Percentiles rank a stretch among this genome's conserved stretches.
phyloP scores from a whole-genome alignment of 75 land plant genomes.

The Picea glauca region DNA sequence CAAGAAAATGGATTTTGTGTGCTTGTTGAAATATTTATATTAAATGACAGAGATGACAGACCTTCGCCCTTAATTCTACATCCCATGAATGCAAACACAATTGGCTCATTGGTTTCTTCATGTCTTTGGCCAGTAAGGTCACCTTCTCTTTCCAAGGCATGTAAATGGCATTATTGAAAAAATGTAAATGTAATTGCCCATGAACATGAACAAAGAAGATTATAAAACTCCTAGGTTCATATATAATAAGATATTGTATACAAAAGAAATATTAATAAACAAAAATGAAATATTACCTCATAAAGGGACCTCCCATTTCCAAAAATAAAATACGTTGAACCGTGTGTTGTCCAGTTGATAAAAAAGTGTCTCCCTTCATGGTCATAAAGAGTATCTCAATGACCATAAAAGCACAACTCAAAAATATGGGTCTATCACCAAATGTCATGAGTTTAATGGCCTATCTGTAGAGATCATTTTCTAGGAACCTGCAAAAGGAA shows the following conservation, averaged over 20 bases:
- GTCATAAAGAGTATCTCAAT: conserved; percentile 32
- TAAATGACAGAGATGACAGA: conserved; percentile 8
- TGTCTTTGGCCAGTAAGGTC: conserved; percentile 22
- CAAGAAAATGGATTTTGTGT: too few relatives aligned
- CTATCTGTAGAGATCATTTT: conserved; percentile 11
- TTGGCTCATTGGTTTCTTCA: conserved; percentile 4
- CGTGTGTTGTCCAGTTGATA: conserved; percentile 17
- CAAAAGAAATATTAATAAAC: too few relatives aligned
- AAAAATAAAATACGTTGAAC: conserved; percentile 25
- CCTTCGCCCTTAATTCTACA: conserved; percentile 28
- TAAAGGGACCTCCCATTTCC: conserved; percentile 35
- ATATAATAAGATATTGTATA: too few relatives aligned
- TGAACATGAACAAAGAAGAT: too few relatives aligned
- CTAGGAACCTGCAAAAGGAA: background rate
- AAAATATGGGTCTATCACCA: conserved; percentile 27
- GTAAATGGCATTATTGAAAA: background rate
- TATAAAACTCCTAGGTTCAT: too few relatives aligned
- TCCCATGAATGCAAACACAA: conserved; percentile 29
- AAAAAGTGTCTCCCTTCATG: conserved; percentile 30
- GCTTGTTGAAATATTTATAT: too few relatives aligned
- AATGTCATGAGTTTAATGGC: conserved; percentile 20
- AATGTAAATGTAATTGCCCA: too few relatives aligned
- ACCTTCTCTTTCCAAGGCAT: conserved; percentile 1
- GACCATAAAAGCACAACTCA: conserved; percentile 20
- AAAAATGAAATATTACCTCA: background rate